These are phyloP conservation scores for Eremochloa ophiuroides DNA, from an alignment of 176 grass and related monocot species.

Conservation along the genomic window DNA sequence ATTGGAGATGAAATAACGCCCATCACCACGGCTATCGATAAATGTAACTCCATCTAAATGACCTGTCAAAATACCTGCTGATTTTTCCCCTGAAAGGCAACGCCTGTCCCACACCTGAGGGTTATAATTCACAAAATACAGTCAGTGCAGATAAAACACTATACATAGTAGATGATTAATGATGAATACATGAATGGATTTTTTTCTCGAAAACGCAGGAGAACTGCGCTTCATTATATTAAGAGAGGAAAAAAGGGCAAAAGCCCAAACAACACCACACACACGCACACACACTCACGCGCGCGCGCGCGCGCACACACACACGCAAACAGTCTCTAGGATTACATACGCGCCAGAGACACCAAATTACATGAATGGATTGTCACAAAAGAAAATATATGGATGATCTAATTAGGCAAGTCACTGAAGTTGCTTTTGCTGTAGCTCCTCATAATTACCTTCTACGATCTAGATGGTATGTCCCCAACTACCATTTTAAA, in stretches of 20 bases:
- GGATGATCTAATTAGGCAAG: background rate
- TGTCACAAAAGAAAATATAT: background rate
- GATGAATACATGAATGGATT: background rate
- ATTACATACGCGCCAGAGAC: too few relatives aligned
- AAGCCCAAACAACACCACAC: too few relatives aligned
- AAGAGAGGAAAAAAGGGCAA: too few relatives aligned
- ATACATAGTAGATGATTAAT: background rate
- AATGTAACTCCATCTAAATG: constrained; percentile 92
- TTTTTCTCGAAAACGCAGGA: too few relatives aligned
- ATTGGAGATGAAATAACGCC: constrained; percentile 90
- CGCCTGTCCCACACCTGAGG: constrained; percentile 91
- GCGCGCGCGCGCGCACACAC: too few relatives aligned
- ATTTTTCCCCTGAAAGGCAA: constrained; percentile 51
- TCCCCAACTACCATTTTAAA: background rate
- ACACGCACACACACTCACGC: too few relatives aligned
- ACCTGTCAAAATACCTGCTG: constrained; percentile 72
- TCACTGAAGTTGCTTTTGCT: background rate
- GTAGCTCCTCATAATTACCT: background rate
- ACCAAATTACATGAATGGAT: background rate
- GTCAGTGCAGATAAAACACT: background rate
- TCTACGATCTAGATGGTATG: constrained; percentile 8
- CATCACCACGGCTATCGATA: constrained; percentile 90
- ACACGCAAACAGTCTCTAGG: too few relatives aligned
- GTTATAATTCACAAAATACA: constrained; percentile 12
- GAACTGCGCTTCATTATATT: too few relatives aligned